Percentiles rank a stretch among this genome's conserved stretches.
phyloP scores from a whole-genome alignment of 78 protist species.

The Emiliania huxleyi region DNA sequence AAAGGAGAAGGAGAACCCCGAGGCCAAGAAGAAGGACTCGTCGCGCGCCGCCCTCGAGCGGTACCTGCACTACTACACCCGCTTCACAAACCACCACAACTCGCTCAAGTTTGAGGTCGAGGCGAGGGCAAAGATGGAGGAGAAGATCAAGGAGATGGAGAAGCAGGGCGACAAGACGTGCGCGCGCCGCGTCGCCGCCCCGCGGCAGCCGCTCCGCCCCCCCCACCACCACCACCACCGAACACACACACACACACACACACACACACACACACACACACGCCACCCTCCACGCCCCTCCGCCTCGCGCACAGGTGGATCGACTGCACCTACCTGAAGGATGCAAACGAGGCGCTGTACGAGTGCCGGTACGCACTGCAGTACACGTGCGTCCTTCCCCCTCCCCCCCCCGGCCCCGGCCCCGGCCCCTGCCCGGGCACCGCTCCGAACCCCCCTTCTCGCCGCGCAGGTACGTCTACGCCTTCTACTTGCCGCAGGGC shows the following conservation, averaged over 20 bases:
- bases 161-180: background rate
- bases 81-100: constrained; percentile 63
- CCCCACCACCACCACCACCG: too few relatives aligned
- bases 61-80: constrained; percentile 70
- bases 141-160: constrained; percentile 38
- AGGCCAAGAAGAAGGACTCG: background rate
- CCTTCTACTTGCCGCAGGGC: constrained; percentile 32
- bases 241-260: too few relatives aligned
- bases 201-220: too few relatives aligned
- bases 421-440: too few relatives aligned
- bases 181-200: too few relatives aligned
- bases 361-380: constrained; percentile 57
- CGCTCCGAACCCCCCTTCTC: too few relatives aligned
- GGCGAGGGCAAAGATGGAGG: background rate
- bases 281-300: background rate
- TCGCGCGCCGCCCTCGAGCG: constrained; percentile 44
- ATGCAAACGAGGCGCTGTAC: constrained; percentile 20
- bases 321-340: constrained; percentile 50
- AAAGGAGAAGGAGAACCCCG: background rate
- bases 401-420: too few relatives aligned
- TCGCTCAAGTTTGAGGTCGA: constrained; percentile 43
- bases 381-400: constrained; percentile 57
- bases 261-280: too few relatives aligned
- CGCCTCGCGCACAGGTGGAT: too few relatives aligned
- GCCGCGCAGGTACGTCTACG: constrained; percentile 50